These are phyloP conservation scores for Ophiosphaerella herpotricha DNA, from an alignment of 2,329 filamentous ascomycete species.

Conservation along the genomic window DNA sequence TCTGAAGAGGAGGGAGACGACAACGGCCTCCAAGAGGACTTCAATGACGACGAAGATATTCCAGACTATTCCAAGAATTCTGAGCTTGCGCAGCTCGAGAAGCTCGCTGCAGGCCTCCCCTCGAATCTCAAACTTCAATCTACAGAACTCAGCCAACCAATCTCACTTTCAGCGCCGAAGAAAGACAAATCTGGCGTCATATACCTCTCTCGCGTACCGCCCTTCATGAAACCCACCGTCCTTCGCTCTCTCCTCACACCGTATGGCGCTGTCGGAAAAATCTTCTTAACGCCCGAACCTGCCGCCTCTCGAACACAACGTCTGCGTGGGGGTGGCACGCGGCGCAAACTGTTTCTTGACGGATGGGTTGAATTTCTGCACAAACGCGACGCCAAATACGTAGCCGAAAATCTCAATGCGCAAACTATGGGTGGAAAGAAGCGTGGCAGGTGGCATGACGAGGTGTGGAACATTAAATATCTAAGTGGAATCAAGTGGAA, in stretches of 20 bases:
- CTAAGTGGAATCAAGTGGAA: constrained; percentile 83
- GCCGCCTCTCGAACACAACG: constrained; percentile 67
- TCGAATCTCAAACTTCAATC: constrained; percentile 43
- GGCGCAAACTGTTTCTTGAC: constrained; percentile 79
- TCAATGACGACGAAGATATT: constrained; percentile 33
- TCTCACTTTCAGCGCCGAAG: constrained; percentile 56
- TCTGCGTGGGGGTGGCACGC: constrained; percentile 76
- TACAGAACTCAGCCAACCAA: constrained; percentile 24
- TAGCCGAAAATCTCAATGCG: constrained; percentile 76
- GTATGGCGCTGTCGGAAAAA: constrained; percentile 75
- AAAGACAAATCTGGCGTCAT: constrained; percentile 78
- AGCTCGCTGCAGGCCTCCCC: constrained; percentile 35
- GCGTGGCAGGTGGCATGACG: constrained; percentile 79
- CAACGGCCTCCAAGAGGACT: constrained; percentile 19
- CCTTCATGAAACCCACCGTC: constrained; percentile 85
- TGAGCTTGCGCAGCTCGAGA: constrained; percentile 38
- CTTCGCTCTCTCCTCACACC: constrained; percentile 74
- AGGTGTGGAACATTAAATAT: constrained; percentile 84
- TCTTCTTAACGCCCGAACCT: constrained; percentile 80
- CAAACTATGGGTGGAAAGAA: constrained; percentile 83
- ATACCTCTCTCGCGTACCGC: constrained; percentile 82
- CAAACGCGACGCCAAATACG: constrained; percentile 78
- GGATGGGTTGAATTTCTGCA: constrained; percentile 83
- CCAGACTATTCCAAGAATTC: constrained; percentile 29
- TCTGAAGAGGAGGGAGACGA: constrained; percentile 23